These are phyloP conservation scores for Vicia faba DNA, from an alignment of 306 rosid species.

Conservation along the genomic window DNA sequence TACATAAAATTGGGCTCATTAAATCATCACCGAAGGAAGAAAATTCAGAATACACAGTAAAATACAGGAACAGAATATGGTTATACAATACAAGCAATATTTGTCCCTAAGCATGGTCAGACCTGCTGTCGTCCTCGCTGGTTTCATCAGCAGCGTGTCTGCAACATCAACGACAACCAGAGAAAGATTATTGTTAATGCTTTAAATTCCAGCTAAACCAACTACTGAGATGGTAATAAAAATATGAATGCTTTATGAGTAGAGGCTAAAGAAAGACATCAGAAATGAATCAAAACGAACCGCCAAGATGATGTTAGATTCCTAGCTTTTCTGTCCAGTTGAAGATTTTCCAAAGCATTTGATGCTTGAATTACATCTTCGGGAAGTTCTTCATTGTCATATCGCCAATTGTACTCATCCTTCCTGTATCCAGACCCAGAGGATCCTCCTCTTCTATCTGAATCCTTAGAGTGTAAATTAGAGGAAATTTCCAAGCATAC, in stretches of 20 bases:
- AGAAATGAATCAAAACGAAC: slow-evolving; percentile 54
- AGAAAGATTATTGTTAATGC: slow-evolving; percentile 1
- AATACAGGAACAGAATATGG: slow-evolving; percentile 48
- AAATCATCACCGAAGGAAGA: slow-evolving; percentile 36
- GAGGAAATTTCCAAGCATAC: slow-evolving; percentile 39
- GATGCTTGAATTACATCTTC: slow-evolving; percentile 90
- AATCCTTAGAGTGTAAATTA: slow-evolving; percentile 54
- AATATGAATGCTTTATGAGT: slow-evolving; percentile 8
- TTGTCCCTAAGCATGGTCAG: slow-evolving; percentile 66
- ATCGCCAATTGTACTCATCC: slow-evolving; percentile 96
- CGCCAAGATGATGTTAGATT: slow-evolving; percentile 98
- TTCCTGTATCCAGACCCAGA: slow-evolving; percentile 79
- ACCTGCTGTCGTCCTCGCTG: slow-evolving; percentile 73
- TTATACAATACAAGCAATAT: slow-evolving; percentile 37
- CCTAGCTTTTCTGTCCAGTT: slow-evolving; percentile 94
- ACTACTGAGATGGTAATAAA: background rate
- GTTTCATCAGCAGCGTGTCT: slow-evolving; percentile 86
- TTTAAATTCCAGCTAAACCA: slow-evolving; percentile 21
- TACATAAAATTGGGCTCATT: slow-evolving; percentile 49
- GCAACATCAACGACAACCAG: slow-evolving; percentile 31
- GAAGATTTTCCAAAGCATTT: slow-evolving; percentile 89
- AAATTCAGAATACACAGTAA: slow-evolving; percentile 43
- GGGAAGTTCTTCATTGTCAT: slow-evolving; percentile 76
- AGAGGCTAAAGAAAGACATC: background rate
- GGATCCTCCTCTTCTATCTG: slow-evolving; percentile 97